phyloP scores from a whole-genome alignment of 352 stramenopile genomes.

The Phytophthora tentaculata region DNA sequence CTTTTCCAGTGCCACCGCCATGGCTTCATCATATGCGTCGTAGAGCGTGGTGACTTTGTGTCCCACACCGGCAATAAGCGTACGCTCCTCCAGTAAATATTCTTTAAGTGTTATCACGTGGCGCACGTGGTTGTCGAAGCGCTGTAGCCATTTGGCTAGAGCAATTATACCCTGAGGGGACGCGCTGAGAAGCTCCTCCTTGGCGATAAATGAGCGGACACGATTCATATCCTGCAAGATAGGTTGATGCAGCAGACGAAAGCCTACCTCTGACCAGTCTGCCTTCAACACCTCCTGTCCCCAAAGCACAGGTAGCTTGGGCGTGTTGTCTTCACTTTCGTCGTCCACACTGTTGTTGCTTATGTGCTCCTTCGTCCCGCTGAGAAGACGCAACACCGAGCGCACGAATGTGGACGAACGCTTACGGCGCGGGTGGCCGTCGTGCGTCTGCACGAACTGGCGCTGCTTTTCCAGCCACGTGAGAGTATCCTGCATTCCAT shows the following conservation, averaged over 20 bases:
- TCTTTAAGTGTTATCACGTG: constrained; percentile 69
- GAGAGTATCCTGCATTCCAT: constrained; percentile 67
- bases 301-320: constrained; percentile 50
- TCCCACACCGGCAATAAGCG: constrained; percentile 54
- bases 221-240: constrained; percentile 67
- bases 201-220: constrained; percentile 54
- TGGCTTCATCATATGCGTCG: constrained; percentile 60
- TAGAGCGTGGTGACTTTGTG: constrained; percentile 73
- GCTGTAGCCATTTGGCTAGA: constrained; percentile 65
- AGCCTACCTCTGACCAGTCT: constrained; percentile 62
- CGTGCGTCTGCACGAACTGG: constrained; percentile 34
- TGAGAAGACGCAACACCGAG: constrained; percentile 64
- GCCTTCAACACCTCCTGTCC: constrained; percentile 48
- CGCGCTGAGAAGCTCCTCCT: constrained; percentile 55
- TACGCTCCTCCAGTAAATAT: constrained; percentile 69
- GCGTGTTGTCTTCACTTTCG: constrained; percentile 18
- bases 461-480: constrained; percentile 74
- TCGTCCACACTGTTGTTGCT: constrained; percentile 19
- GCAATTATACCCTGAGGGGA: constrained; percentile 59
- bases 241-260: constrained; percentile 58
- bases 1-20: constrained; percentile 52
- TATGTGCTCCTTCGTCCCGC: constrained; percentile 26
- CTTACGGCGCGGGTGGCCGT: constrained; percentile 47
- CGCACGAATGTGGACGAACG: constrained; percentile 68
- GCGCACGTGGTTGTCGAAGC: constrained; percentile 68